A percentile compares a stretch with the other conserved stretches of the same genome.
These are phyloP conservation scores for Pythium oligandrum DNA, from an alignment of 352 stramenopile species.

Conservation along the genomic window DNA sequence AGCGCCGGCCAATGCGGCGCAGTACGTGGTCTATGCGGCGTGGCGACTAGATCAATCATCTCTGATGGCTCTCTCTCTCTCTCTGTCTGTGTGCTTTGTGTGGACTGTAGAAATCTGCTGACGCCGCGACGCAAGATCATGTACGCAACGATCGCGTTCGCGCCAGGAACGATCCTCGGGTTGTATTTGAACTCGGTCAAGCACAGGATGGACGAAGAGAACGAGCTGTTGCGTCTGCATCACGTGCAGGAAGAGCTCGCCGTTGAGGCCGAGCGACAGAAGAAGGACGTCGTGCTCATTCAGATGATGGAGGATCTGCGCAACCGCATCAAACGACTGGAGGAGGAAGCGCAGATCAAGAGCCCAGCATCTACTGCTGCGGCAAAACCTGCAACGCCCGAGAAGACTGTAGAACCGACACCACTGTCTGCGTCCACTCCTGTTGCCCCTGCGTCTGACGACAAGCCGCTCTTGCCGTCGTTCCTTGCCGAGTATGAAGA, in stretches of 20 bases:
- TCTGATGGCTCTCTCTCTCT: no score
- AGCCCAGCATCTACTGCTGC: conserved; percentile 4
- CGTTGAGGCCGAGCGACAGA: conserved; percentile 28
- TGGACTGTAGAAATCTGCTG: conserved; percentile 41
- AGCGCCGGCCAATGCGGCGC: conserved; percentile 51
- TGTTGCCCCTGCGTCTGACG: not conserved
- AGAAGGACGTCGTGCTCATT: conserved; percentile 50
- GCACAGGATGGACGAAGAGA: conserved; percentile 58
- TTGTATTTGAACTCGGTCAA: conserved; percentile 74
- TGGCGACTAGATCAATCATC: not conserved
- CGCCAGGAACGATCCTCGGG: conserved; percentile 52
- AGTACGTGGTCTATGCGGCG: conserved; percentile 33
- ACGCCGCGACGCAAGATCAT: conserved; percentile 56
- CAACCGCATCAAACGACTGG: conserved; percentile 44
- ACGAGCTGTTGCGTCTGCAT: conserved; percentile 37
- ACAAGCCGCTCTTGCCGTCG: not conserved
- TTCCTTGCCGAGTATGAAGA: conserved; percentile 12
- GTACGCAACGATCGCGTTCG: conserved; percentile 69
- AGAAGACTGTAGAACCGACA: no score
- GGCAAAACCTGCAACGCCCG: not conserved
- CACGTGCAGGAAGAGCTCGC: conserved; percentile 29
- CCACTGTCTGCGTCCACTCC: not conserved
- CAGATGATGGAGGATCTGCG: conserved; percentile 58
- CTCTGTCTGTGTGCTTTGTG: not conserved
- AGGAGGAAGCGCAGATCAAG: conserved; percentile 32